Base-by-base conservation (phyloP, 495 filamentous ascomycete species). In the Amorphotheca resinae region DNA sequence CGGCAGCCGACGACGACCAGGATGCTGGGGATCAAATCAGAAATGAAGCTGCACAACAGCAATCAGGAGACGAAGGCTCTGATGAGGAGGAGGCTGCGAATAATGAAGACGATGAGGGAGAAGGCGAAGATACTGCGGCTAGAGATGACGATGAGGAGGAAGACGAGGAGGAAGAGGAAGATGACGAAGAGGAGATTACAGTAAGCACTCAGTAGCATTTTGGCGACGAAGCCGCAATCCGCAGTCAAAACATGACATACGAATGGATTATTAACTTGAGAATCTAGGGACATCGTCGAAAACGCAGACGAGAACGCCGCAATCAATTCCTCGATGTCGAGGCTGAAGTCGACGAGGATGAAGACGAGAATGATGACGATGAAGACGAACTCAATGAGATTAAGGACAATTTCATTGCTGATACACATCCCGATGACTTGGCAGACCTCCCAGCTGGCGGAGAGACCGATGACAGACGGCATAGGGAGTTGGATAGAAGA, bases 271-370 rank as follows among this genome's bases (percentile, higher is more conserved):
- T 16, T 37, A 21, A 37, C 5, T 37, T 17, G n/a, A 14, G 42
- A 32, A 1, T 23, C 25, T 49, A 91, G 82, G 72, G 73, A 51
- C 84, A 78, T 50, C 81, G 82, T 33, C 70, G 77, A 47, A 95
- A 95, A 59, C 82, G 87, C 34, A 76, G 74, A 56, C 64, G 68
- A 43, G 76, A 80, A 48, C 72, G 69, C 41, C 72, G 83, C 41
- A 80, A 82, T 48, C 72, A 77, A 38, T 95, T 94, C 76, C 72
- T 98, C 63, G 91, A 98, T 72, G 82, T 84, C 48, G 91, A 95
- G 67, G 89, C 89, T 55, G 91, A 93, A 63, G 89, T 96, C 44
- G 89, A 95, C 49, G 89, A 84, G 22, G 66, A 84, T 41, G 89
- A 98, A 36, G 89, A 96, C 42, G 89, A 94, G 38, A 81, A 76